Conservation (phyloP, 352 stramenopile species). For the Globisporangium middletonii region DNA sequence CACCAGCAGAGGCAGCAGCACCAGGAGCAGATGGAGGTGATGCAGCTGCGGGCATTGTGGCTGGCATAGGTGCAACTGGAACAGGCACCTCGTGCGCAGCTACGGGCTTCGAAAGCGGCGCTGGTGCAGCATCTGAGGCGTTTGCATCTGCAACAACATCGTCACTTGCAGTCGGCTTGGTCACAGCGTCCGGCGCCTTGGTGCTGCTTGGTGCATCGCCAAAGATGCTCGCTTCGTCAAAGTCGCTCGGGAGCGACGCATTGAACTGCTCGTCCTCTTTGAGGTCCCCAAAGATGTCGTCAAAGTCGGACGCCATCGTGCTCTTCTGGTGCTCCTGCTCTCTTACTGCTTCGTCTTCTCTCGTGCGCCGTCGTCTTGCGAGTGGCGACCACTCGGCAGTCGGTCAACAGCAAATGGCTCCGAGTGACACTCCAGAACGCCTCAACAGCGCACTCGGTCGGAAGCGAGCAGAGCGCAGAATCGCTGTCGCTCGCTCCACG, state of each 20-base stretch:
- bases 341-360: no score
- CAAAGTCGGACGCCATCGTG: slow-evolving; percentile 45
- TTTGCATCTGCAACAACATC: background rate
- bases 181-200: background rate
- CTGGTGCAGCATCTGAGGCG: slow-evolving; percentile 1
- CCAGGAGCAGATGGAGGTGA: background rate
- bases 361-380: no score
- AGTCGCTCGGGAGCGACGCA: slow-evolving; percentile 31
- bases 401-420: no score
- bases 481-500: no score
- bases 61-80: background rate
- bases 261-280: slow-evolving; percentile 53
- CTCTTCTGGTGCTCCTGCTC: background rate
- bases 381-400: no score
- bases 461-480: no score
- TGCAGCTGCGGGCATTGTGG: slow-evolving; percentile 3
- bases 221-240: slow-evolving; percentile 55
- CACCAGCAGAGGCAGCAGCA: background rate
- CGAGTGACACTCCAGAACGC: no score
- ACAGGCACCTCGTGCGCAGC: no score
- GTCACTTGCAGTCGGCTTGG: background rate
- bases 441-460: no score
- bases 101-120: no score
- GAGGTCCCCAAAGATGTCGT: slow-evolving; percentile 78
- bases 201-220: slow-evolving; percentile 16